These are phyloP conservation scores for Macaranga tanarius DNA, from an alignment of 441 rosid species.

Conservation along the genomic window DNA sequence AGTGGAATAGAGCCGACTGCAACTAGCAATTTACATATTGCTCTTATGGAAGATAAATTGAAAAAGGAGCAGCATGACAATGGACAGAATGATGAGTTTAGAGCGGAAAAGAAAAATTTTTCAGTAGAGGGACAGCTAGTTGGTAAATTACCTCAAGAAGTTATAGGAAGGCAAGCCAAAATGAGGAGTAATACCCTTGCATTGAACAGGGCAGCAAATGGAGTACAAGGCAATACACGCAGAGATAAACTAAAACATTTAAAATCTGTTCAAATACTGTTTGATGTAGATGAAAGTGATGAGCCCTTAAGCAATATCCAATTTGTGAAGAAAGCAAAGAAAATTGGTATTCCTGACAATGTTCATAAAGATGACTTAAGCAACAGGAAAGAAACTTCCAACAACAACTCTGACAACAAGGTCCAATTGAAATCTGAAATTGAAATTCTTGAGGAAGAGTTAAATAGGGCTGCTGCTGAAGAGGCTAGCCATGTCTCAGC, in stretches of 20 bases:
- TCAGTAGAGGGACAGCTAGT: conserved; percentile 35
- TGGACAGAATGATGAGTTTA: conserved; percentile 31
- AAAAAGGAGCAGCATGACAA: conserved; percentile 32
- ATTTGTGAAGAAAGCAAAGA: conserved; percentile 26
- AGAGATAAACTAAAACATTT: conserved; percentile 53
- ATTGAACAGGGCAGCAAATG: conserved; percentile 41
- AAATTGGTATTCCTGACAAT: conserved; percentile 29
- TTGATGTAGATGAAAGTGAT: conserved; percentile 34
- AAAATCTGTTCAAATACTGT: conserved; percentile 62
- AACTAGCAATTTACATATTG: conserved; percentile 23
- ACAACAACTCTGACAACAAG: conserved; percentile 28
- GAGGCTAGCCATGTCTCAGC: conserved; percentile 64
- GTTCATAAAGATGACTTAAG: conserved; percentile 19
- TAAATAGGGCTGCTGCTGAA: conserved; percentile 57
- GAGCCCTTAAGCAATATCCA: conserved; percentile 31
- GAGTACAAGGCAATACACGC: conserved; percentile 40
- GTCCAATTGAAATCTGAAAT: conserved; percentile 42
- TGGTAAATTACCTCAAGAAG: conserved; percentile 39
- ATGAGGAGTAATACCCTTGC: conserved; percentile 59
- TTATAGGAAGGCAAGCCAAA: conserved; percentile 39
- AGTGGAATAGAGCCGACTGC: conserved; percentile 23
- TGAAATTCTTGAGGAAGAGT: conserved; percentile 57
- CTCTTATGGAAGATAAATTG: conserved; percentile 24
- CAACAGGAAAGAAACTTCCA: conserved; percentile 33
- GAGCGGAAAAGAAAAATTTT: conserved; percentile 33